A percentile compares a stretch with the other conserved stretches of the same genome.
phyloP scores from a whole-genome alignment of 1,284 basidiomycete species.

The Sporisorium iseilematis-ciliati region DNA sequence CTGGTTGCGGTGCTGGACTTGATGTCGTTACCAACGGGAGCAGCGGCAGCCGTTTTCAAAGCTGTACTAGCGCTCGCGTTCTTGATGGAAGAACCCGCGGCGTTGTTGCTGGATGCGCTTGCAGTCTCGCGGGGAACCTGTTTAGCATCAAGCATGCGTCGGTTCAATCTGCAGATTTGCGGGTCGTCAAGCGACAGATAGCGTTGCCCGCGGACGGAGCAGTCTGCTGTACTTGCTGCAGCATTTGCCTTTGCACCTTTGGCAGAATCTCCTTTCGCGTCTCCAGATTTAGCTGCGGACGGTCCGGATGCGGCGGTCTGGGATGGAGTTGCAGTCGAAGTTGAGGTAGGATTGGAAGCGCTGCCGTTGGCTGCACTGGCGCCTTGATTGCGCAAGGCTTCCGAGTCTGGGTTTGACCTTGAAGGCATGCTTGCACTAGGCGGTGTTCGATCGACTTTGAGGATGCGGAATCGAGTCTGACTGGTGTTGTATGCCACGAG shows the following conservation, averaged over 20 bases:
- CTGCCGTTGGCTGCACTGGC: not conserved
- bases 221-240: conserved; percentile 14
- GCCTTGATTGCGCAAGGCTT: conserved; percentile 12
- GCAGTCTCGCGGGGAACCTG: conserved; percentile 24
- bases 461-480: conserved; percentile 65
- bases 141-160: conserved; percentile 44
- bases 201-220: conserved; percentile 49
- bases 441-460: conserved; percentile 65
- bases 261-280: conserved; percentile 10
- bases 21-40: conserved; percentile 3
- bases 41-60: conserved; percentile 1
- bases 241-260: conserved; percentile 4
- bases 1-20: conserved; percentile 7
- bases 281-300: conserved; percentile 3
- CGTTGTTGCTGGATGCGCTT: not conserved
- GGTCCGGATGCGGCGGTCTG: not conserved
- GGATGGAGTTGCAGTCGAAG: not conserved
- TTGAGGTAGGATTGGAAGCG: not conserved
- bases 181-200: conserved; percentile 49
- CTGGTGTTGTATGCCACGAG: conserved; percentile 65
- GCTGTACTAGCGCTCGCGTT: not conserved
- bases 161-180: conserved; percentile 45
- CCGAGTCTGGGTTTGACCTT: conserved; percentile 8
- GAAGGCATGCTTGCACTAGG: conserved; percentile 33
- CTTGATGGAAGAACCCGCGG: conserved; percentile 11